Evolutionary conservation across 345 rosid genomes (phyloP), one percentile per base, ranked within the genome.

Genomic region (Lumnitzera racemosa): DNA sequence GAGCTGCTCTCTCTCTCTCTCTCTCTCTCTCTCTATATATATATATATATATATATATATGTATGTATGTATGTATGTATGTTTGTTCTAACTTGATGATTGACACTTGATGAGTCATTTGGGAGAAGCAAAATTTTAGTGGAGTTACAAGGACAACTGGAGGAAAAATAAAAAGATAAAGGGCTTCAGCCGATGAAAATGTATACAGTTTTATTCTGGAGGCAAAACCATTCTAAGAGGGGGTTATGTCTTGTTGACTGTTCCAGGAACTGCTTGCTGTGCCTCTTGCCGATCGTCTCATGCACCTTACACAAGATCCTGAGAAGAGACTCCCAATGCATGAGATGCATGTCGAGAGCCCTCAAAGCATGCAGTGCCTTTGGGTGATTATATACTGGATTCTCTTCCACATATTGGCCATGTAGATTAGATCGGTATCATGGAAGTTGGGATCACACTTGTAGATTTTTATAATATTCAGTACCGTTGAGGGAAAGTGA

Each of bases 221-320:
- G 23, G 62, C 51, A 47, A 36, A 3, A 36, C 43, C 23, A 17
- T 41, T 62, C 65, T 55, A 29, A 64, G 55, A 59, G 13, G 48
- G 55, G 69, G 23, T 27, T 74, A 51, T 59, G 20, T 59, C 69
- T 66, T 77, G 67, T 57, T 50, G 50, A 56, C 66, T 70, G 66
- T 74, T 73, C 79, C 78, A 70, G 79, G 80, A 81, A 67, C 71
- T 68, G 65, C 62, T 61, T 76, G 67, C 60, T 63, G 62, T 73
- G 74, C 77, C 70, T 74, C 76, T 76, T 67, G 77, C 67, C 71
- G 74, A 67, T 51, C 16, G 46, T 67, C 74, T 77, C 70, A 59
- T 57, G 68, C 64, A 55, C 63, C 71, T 24, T 31, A 63, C 50
- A 61, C 47, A 53, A 47, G 47, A 59, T 61, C 61, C 62, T 59